These are phyloP conservation scores for Hymenotorrendiella dingleyae DNA, from an alignment of 2,329 filamentous ascomycete genomes.

Conservation along the genomic window DNA sequence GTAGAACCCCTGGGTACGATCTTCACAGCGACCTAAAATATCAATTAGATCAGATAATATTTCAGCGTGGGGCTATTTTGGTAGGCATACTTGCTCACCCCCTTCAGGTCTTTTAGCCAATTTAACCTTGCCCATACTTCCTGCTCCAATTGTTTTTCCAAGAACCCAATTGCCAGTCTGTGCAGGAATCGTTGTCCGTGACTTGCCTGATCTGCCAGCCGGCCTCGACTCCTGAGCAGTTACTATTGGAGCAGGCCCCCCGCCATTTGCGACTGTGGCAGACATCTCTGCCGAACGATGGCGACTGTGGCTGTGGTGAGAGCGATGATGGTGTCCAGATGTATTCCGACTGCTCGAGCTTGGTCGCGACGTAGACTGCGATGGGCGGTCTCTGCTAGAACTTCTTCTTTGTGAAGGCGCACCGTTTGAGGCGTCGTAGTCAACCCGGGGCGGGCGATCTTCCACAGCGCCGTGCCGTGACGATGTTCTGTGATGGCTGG, in stretches of 20 bases:
- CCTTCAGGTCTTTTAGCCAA: slow-evolving; percentile 85
- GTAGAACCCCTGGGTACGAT: slow-evolving; percentile 88
- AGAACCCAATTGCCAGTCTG: slow-evolving; percentile 90
- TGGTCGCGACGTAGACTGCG: slow-evolving; percentile 21
- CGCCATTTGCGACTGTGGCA: slow-evolving; percentile 47
- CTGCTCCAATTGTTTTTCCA: slow-evolving; percentile 93
- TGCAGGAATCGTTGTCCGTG: slow-evolving; percentile 79
- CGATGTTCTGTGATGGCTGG: slow-evolving; percentile 31
- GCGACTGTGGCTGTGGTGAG: slow-evolving; percentile 29
- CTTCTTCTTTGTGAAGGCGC: slow-evolving; percentile 33
- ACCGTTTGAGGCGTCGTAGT: slow-evolving; percentile 68
- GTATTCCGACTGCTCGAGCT: slow-evolving; percentile 31
- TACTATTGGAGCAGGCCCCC: slow-evolving; percentile 45
- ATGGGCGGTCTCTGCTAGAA: slow-evolving; percentile 27
- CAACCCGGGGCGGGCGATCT: slow-evolving; percentile 50
- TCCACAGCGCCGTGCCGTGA: slow-evolving; percentile 36
- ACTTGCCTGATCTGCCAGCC: slow-evolving; percentile 46
- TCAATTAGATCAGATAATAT: too few species aligned
- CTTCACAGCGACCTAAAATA: slow-evolving; percentile 79
- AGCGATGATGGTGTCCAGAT: slow-evolving; percentile 32
- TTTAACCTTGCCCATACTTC: slow-evolving; percentile 99
- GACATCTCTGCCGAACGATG: slow-evolving; percentile 42
- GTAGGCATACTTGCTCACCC: slow-evolving; percentile 71
- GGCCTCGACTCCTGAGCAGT: slow-evolving; percentile 42
- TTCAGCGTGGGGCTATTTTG: too few species aligned